Base-by-base conservation (phyloP, 2,329 filamentous ascomycete genomes). In the Endothia cerciana region DNA sequence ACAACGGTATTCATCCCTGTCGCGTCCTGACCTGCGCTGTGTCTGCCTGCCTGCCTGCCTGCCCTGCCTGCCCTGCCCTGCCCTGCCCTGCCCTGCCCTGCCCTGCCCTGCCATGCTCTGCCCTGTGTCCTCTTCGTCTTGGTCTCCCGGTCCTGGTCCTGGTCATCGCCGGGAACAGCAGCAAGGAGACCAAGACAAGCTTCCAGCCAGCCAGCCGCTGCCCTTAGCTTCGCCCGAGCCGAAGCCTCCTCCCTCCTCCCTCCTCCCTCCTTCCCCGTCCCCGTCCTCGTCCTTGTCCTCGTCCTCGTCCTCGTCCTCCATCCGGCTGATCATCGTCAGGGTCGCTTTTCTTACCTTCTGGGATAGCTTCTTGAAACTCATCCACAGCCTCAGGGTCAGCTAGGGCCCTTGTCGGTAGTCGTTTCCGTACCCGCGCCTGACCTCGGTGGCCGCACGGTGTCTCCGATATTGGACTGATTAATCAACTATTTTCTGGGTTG, bases 401-500 rank as follows among this genome's bases (percentile, higher is more conserved):
- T 43, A 41, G 36, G 64, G 64, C 66, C 61, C 56, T 64, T 49
- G 58, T 41, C 51, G 41, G 45, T 59, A 59, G 55, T 68, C 64
- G 57, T 43, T 56, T 63, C 43, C 53, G n/a, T 58, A 19, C 11
- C 61, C 53, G 51, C 41, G 51, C 57, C 53, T 63, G 51, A 43
- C 30, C 53, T 56, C 51, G 61, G 61, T 63, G 61, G 55, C 61
- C 53, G 59, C 66, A 68, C 66, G 66, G 66, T 68, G 66, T 66
- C 66, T 66, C 66, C 66, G 66, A 68, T 68, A 68, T 68, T 68
- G 64, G 53, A 43, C 57, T 68, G 65, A 47, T 66, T 60, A 59
- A 64, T 53, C 55, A n/a, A 57, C 65, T 49, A n/a, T 63, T 66
- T 66, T 55, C 66, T 68, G 66, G 49, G 22, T 66, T 62, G 56